These are phyloP conservation scores for Dictyostelium purpureum DNA, from an alignment of 78 protist genomes.

Conservation along the genomic window DNA sequence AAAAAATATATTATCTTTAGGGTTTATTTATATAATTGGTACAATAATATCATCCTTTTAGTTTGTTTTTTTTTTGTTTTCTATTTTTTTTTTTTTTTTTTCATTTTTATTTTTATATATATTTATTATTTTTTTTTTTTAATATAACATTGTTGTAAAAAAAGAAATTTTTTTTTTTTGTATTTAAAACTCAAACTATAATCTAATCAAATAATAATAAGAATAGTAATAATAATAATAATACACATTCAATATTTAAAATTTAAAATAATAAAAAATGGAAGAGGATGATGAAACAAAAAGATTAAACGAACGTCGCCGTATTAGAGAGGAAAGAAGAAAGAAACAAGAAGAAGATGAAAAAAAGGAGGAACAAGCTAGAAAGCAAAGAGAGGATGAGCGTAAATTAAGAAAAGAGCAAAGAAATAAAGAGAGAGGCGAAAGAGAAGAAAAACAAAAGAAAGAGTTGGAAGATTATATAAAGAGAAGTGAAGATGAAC, in stretches of 20 bases:
- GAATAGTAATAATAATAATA: too few species aligned
- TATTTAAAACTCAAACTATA: too few species aligned
- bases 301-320: conserved; percentile 48
- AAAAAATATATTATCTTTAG: too few species aligned
- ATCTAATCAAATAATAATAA: too few species aligned
- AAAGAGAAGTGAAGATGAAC: conserved; percentile 55
- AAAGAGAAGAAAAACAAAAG: conserved; percentile 62
- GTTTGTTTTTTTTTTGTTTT: too few species aligned
- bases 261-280: conserved; percentile 1
- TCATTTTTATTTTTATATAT: not conserved
- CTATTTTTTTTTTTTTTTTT: not conserved
- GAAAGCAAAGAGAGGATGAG: conserved; percentile 43
- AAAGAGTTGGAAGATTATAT: conserved; percentile 69
- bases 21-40: too few species aligned
- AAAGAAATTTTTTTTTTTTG: not conserved
- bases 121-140: not conserved
- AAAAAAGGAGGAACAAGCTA: conserved; percentile 12
- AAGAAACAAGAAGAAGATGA: conserved; percentile 55
- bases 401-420: conserved; percentile 27
- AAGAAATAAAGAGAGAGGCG: conserved; percentile 17
- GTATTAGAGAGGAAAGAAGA: conserved; percentile 60
- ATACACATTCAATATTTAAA: too few species aligned
- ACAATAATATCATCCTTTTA: too few species aligned
- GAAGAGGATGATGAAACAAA: conserved; percentile 57
- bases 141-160: not conserved